A percentile compares a stretch with the other conserved stretches of the same genome.
Conservation (phyloP, 1,284 basidiomycete genomes). For the Leccinum colubrinum region DNA sequence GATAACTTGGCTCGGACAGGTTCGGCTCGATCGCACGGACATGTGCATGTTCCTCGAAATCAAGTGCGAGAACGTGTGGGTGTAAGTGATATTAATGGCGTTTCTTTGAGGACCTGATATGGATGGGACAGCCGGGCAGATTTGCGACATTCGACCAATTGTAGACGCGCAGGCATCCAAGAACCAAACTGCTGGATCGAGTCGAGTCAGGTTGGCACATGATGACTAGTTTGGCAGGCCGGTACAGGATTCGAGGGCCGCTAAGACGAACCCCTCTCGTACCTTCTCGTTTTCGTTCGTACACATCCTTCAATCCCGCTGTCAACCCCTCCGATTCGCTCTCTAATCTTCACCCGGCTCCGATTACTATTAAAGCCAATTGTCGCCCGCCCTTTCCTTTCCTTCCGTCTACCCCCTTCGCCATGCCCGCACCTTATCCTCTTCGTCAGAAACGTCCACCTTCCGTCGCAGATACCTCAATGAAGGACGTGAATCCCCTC, state of each 20-base stretch:
- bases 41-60: not conserved
- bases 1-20: constrained; percentile 4
- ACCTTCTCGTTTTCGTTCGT: constrained; percentile 28
- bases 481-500: constrained; percentile 42
- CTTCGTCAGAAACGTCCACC: constrained; percentile 26
- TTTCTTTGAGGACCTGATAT: constrained; percentile 19
- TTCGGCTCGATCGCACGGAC: constrained; percentile 5
- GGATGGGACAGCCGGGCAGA: constrained; percentile 16
- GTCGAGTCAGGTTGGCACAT: constrained; percentile 39
- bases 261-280: constrained; percentile 40
- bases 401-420: constrained; percentile 29
- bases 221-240: constrained; percentile 35
- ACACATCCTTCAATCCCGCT: constrained; percentile 13
- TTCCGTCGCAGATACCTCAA: constrained; percentile 35
- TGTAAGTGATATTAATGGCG: constrained; percentile 20
- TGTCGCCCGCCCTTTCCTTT: constrained; percentile 18
- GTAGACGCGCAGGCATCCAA: constrained; percentile 14
- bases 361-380: constrained; percentile 33
- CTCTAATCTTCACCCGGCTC: constrained; percentile 24
- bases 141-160: constrained; percentile 22
- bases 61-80: constrained; percentile 1
- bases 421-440: constrained; percentile 41
- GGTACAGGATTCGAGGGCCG: constrained; percentile 33
- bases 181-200: constrained; percentile 28
- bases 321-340: constrained; percentile 27